Base-by-base conservation (phyloP, 2,329 filamentous ascomycete species). In the Hymenoscyphus infarciens region DNA sequence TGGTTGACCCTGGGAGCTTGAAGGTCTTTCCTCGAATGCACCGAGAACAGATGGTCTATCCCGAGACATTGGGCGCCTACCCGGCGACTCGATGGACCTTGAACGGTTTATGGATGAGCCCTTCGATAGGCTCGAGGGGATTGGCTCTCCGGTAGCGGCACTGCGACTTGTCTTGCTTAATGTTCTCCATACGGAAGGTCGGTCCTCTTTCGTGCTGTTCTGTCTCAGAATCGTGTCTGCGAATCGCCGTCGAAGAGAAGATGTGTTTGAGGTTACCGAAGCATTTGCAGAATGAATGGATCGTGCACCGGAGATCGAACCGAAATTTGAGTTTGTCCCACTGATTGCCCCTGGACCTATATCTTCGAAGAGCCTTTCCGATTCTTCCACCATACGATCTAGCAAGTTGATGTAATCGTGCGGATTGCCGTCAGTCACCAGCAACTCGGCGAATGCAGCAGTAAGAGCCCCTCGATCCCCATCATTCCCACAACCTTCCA, bases 401-500 rank as follows among this genome's bases (percentile, higher is more conserved):
- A 97, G 81, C 15, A 97, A 79, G 61, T 94, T 95, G 69, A 97
- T 93, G 73, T 94, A 95, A 66, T 92, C 85, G 63, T 91, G 87
- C 1, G 92, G 87, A 64, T 88, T 86, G 6, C 88, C 89, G 63
- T 92, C 88, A 4, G 87, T 84, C 1, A 95, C 89, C 6, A 98
- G 79, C 58, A 97, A 81, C 73, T 97, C 92, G 0, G 92, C 88
- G 78, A 98, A 97, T 1, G 92, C 90, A 54, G 91, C 86, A 0
- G 92, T 97, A 69, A 98, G 77, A 25, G 91, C 90, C 57, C 94
- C 94, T 56, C 93, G 85, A 73, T 97, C 94, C 35, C 92, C 90
- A 72, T 97, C 94, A 70, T 96, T 97, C 58, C 88, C 88, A 68
- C 92, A 97, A 2, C 91, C 92, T 67, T 96, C 92, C 6, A 97